phyloP scores from a whole-genome alignment of 2,329 filamentous ascomycete genomes.

The Xylariaceae sp. region DNA sequence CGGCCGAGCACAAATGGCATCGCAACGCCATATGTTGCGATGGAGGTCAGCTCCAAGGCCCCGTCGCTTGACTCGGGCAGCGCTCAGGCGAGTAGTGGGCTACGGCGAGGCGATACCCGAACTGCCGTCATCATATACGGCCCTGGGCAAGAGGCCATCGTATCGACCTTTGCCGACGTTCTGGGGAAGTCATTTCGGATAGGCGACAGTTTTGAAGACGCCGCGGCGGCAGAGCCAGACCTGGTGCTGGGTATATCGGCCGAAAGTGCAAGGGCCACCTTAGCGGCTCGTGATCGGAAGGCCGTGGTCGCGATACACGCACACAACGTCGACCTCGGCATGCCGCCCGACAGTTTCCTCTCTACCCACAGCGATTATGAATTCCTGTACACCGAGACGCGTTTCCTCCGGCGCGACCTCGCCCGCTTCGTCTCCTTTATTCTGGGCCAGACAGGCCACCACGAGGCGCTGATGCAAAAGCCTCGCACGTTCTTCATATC shows the following conservation, averaged over 20 bases:
- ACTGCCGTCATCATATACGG: conserved; percentile 65
- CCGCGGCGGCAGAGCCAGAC: conserved; percentile 50
- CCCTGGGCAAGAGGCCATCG: conserved; percentile 65
- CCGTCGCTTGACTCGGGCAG: conserved; percentile 26
- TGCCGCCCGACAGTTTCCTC: conserved; percentile 60
- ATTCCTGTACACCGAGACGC: conserved; percentile 70
- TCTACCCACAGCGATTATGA: conserved; percentile 75
- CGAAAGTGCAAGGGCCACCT: conserved; percentile 49
- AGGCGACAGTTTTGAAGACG: conserved; percentile 48
- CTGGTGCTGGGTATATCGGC: conserved; percentile 64
- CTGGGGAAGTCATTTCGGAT: conserved; percentile 67
- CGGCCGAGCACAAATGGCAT: conserved; percentile 33
- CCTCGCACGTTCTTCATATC: conserved; percentile 78
- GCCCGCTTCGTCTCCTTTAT: conserved; percentile 75
- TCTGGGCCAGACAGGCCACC: conserved; percentile 71
- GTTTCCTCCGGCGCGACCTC: conserved; percentile 69
- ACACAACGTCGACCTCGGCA: conserved; percentile 66
- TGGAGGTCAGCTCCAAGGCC: conserved; percentile 23
- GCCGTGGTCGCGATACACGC: conserved; percentile 67
- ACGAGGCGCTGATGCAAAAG: conserved; percentile 72
- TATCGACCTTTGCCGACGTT: conserved; percentile 71
- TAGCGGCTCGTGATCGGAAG: conserved; percentile 51
- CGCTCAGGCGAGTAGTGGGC: conserved; percentile 40
- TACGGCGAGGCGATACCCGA: conserved; percentile 49
- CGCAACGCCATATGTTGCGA: conserved; percentile 17